phyloP scores from a whole-genome alignment of 352 stramenopile genomes.

The Pythium phragmitis region DNA sequence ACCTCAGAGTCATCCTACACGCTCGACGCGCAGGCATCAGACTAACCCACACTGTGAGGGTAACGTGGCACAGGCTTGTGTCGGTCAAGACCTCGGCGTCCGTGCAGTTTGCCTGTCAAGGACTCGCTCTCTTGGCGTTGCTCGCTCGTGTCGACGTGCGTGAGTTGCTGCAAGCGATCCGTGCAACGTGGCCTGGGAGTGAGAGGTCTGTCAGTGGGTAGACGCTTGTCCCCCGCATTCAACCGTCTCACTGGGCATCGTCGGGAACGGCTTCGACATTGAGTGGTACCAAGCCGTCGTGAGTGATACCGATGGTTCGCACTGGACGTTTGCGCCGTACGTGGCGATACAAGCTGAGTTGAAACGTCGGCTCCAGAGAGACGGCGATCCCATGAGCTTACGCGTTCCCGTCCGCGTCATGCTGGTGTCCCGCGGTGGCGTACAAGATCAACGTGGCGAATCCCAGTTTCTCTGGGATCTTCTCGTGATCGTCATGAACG shows the following conservation, averaged over 20 bases:
- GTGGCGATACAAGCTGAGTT: background rate
- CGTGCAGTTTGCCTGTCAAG: background rate
- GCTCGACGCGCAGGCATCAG: background rate
- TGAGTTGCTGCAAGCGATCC: background rate
- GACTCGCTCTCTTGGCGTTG: background rate
- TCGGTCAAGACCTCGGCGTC: background rate
- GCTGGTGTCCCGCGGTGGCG: background rate
- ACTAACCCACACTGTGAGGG: background rate
- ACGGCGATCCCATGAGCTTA: background rate
- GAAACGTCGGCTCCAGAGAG: background rate
- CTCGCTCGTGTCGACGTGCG: background rate
- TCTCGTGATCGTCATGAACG: background rate
- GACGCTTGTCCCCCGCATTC: background rate
- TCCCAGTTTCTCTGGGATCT: background rate
- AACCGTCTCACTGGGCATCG: background rate
- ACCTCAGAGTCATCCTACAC: background rate
- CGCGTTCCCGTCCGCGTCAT: background rate
- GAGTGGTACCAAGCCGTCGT: background rate
- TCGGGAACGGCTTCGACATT: background rate
- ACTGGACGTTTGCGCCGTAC: background rate
- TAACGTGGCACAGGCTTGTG: background rate
- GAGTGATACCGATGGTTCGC: background rate
- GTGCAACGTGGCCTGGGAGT: background rate
- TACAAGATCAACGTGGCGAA: no score
- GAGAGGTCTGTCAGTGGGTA: background rate